phyloP scores from a whole-genome alignment of 352 stramenopile genomes.

The Pilasporangium apinafurcum region DNA sequence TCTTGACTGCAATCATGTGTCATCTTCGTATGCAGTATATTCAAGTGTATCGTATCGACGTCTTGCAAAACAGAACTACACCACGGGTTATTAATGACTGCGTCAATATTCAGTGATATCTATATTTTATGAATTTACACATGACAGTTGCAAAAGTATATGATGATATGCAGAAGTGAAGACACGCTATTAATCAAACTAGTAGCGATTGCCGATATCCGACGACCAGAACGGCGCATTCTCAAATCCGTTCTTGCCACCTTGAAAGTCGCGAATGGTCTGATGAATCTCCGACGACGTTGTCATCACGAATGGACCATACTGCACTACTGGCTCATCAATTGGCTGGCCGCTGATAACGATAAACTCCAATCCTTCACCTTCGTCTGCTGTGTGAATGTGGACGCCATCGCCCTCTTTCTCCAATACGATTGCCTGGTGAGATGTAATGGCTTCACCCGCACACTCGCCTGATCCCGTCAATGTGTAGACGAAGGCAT shows the following conservation, averaged over 20 bases:
- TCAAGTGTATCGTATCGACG: too few species aligned
- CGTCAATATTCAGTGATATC: too few species aligned
- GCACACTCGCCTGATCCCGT: conserved; percentile 1
- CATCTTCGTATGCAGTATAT: too few species aligned
- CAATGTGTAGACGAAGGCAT: conserved; percentile 15
- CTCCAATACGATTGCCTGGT: conserved; percentile 16
- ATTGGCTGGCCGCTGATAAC: conserved; percentile 45
- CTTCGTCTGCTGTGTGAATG: conserved; percentile 2
- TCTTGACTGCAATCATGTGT: too few species aligned
- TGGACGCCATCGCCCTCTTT: conserved; percentile 13
- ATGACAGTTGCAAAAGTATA: too few species aligned
- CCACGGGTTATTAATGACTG: too few species aligned
- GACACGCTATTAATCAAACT: too few species aligned
- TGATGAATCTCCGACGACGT: conserved; percentile 40
- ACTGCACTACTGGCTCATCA: conserved; percentile 53
- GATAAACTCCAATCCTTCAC: conserved; percentile 38
- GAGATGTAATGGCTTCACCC: conserved; percentile 4
- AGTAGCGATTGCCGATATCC: conserved; percentile 46
- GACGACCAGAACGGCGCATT: conserved; percentile 41
- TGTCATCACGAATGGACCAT: conserved; percentile 78
- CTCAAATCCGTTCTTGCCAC: conserved; percentile 61
- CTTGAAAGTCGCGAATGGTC: conserved; percentile 41
- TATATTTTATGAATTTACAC: too few species aligned
- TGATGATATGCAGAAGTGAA: too few species aligned
- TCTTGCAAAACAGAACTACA: too few species aligned